These are phyloP conservation scores for Globisporangium okanoganense DNA, from an alignment of 352 stramenopile species.

Conservation along the genomic window DNA sequence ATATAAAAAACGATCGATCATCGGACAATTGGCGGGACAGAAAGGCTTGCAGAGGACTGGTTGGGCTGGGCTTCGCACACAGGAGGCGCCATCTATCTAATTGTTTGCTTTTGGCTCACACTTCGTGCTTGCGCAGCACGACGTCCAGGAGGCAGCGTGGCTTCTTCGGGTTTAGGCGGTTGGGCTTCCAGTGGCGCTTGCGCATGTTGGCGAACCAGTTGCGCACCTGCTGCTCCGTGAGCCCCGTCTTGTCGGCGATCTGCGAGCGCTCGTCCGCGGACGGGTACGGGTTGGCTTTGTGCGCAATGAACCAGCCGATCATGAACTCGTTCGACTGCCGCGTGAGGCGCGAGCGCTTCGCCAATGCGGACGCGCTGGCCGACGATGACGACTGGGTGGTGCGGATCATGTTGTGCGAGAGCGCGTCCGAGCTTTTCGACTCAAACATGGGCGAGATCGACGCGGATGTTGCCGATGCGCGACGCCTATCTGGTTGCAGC, in stretches of 20 bases:
- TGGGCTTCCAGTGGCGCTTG: conserved; percentile 88
- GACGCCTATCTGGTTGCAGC: conserved; percentile 23
- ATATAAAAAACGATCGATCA: neutral
- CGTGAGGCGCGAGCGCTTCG: conserved; percentile 55
- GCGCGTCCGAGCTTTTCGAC: conserved; percentile 30
- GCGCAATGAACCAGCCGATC: conserved; percentile 80
- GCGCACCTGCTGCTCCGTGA: conserved; percentile 80
- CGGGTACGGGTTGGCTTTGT: conserved; percentile 84
- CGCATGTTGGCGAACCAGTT: conserved; percentile 91
- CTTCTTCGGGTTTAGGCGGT: conserved; percentile 58
- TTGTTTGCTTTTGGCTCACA: conserved; percentile 11
- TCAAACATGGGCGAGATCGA: conserved; percentile 32
- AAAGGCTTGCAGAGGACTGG: no score
- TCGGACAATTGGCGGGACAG: no score
- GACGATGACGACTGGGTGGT: neutral
- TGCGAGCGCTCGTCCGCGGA: conserved; percentile 53
- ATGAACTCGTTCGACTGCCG: conserved; percentile 83
- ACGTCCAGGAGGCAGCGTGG: conserved; percentile 76
- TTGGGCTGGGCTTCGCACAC: neutral
- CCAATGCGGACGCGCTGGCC: conserved; percentile 11
- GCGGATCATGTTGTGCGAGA: conserved; percentile 33
- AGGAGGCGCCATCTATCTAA: neutral
- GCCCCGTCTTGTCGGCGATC: conserved; percentile 62
- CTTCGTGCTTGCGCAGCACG: conserved; percentile 60
- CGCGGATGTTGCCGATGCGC: conserved; percentile 2